These are phyloP conservation scores for Paraphoma chrysanthemicola DNA, from an alignment of 2,329 filamentous ascomycete genomes.

Conservation along the genomic window DNA sequence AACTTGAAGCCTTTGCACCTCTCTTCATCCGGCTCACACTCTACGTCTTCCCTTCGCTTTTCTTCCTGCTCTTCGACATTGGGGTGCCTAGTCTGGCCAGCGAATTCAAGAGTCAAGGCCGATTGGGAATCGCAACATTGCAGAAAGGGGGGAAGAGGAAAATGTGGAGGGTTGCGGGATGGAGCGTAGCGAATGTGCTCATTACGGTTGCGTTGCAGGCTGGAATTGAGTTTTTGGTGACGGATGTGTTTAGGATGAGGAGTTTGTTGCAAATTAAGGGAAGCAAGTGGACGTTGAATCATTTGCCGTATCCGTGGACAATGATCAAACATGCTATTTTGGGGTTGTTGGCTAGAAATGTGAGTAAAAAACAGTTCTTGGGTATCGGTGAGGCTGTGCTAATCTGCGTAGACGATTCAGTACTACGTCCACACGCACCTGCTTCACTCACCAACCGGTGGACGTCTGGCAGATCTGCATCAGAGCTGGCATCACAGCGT, in stretches of 20 bases:
- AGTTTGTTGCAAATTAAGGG: constrained; percentile 66
- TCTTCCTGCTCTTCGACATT: constrained; percentile 77
- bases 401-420: constrained; percentile 60
- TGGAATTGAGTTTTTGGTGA: constrained; percentile 62
- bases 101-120: constrained; percentile 72
- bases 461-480: constrained; percentile 51
- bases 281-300: constrained; percentile 66
- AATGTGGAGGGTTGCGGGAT: constrained; percentile 59
- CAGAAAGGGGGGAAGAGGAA: constrained; percentile 49
- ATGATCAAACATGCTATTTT: constrained; percentile 62
- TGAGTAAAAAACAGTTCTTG: constrained; percentile 37
- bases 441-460: constrained; percentile 62
- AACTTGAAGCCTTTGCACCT: constrained; percentile 76
- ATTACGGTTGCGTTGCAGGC: constrained; percentile 63
- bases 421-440: constrained; percentile 78
- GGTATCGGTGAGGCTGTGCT: constrained; percentile 5
- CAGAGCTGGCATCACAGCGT: constrained; percentile 65
- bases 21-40: constrained; percentile 71
- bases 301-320: constrained; percentile 69
- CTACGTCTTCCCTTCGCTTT: constrained; percentile 74
- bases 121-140: constrained; percentile 54
- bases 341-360: constrained; percentile 65
- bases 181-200: constrained; percentile 63
- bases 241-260: constrained; percentile 58
- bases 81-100: constrained; percentile 72